A percentile compares a stretch with the other conserved stretches of the same genome.
Evolutionary conservation across 2,329 filamentous ascomycete species (phyloP).

Genomic region (Trichophyton simii): DNA sequence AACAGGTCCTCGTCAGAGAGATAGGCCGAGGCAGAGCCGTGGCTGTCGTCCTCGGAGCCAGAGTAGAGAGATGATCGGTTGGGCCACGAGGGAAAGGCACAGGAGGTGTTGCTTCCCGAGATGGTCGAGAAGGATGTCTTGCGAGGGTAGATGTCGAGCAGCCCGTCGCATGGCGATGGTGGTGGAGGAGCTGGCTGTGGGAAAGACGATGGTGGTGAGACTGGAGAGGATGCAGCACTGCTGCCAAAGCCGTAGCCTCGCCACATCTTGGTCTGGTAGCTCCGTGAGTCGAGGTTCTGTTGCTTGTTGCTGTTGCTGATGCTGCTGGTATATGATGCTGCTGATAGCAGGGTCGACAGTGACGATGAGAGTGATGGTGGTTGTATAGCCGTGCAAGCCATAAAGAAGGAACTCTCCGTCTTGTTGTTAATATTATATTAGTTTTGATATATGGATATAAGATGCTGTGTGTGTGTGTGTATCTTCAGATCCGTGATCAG

Average conservation of each 20-base stretch:
- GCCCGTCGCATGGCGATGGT: slow-evolving; percentile 26
- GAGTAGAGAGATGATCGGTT: slow-evolving; percentile 29
- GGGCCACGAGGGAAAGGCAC: slow-evolving; percentile 35
- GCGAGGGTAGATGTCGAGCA: slow-evolving; percentile 31
- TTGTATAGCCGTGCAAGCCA: slow-evolving; percentile 5
- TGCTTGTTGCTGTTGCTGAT: background rate
- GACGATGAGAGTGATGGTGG: slow-evolving; percentile 2
- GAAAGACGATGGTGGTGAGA: slow-evolving; percentile 20
- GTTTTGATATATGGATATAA: no score
- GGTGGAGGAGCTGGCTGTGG: slow-evolving; percentile 28
- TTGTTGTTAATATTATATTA: background rate
- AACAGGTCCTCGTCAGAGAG: slow-evolving; percentile 34
- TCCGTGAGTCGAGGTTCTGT: background rate
- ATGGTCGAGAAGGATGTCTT: slow-evolving; percentile 30
- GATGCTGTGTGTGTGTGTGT: no score
- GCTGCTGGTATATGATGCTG: background rate
- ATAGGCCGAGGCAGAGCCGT: slow-evolving; percentile 23
- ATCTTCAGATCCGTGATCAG: no score
- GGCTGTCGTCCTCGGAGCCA: slow-evolving; percentile 19
- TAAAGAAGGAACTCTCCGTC: background rate
- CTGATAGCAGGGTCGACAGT: background rate
- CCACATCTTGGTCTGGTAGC: slow-evolving; percentile 10
- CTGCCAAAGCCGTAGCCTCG: slow-evolving; percentile 12
- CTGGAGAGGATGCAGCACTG: slow-evolving; percentile 14
- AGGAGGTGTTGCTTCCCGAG: slow-evolving; percentile 29